phyloP scores from a whole-genome alignment of 805 yeast species.

The Isabelozyma gotoi region DNA sequence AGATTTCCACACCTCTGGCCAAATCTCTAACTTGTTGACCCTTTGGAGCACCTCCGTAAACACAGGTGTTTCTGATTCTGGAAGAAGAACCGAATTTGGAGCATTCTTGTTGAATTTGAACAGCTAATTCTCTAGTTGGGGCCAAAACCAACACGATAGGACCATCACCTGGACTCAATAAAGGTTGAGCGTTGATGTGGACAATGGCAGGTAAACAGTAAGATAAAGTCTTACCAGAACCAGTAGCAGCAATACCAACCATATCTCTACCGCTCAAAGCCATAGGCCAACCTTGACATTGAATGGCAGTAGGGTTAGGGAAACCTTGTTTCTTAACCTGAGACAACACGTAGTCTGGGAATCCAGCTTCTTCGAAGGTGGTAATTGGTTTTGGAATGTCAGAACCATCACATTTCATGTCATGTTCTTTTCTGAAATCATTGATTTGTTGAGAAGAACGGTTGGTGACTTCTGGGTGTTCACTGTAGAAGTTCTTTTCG shows the following conservation, averaged over 20 bases:
- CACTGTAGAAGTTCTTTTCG: slow-evolving; percentile 92
- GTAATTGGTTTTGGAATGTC: slow-evolving; percentile 95
- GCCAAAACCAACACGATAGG: slow-evolving; percentile 95
- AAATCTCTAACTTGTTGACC: slow-evolving; percentile 97
- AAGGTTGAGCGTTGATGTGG: slow-evolving; percentile 97
- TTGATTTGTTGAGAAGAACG: slow-evolving; percentile 74
- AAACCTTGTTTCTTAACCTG: slow-evolving; percentile 93
- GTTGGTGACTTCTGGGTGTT: slow-evolving; percentile 72
- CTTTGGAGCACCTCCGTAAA: slow-evolving; percentile 99
- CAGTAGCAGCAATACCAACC: slow-evolving; percentile 99
- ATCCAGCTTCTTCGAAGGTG: slow-evolving; percentile 93
- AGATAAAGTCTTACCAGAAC: slow-evolving; percentile 97
- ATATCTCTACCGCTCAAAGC: slow-evolving; percentile 97
- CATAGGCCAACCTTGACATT: slow-evolving; percentile 99
- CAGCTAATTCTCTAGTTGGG: slow-evolving; percentile 98
- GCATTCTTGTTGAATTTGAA: slow-evolving; percentile 95
- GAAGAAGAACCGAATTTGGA: slow-evolving; percentile 90
- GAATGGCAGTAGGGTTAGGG: slow-evolving; percentile 92
- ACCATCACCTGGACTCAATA: slow-evolving; percentile 91
- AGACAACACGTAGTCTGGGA: slow-evolving; percentile 87
- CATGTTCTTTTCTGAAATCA: slow-evolving; percentile 75
- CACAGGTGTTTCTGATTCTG: slow-evolving; percentile 93
- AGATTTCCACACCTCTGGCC: slow-evolving; percentile 91
- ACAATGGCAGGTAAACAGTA: slow-evolving; percentile 97
- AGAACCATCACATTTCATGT: slow-evolving; percentile 80